Evolutionary conservation across 2,329 filamentous ascomycete species (phyloP), one percentile per base, ranked within the genome.

Genomic region (Grosmannia clavigera): DNA sequence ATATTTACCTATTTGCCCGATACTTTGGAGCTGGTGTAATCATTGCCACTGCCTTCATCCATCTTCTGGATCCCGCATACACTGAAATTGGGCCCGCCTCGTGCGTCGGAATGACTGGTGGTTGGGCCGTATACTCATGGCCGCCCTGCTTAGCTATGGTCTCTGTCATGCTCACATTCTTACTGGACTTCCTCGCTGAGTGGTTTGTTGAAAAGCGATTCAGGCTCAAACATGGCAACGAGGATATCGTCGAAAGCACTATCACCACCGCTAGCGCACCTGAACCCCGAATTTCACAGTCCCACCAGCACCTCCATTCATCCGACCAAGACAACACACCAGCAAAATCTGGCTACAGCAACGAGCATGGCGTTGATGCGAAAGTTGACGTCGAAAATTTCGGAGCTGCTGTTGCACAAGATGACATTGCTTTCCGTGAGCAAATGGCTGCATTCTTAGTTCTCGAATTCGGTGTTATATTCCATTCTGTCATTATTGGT

Each of bases 11-110:
- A 71, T 76, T 92, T 60, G 87, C 88, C 64, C 96, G 95, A 70
- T 96, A 92, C 73, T 90, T 96, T 69, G 92, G 92, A 64, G 94
- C 91, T 0, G 92, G 92, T 54, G 91, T 96, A 64, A 96, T 97
- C 67, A 83, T 96, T 64, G 88, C 90, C 5, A 97, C 92, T 1
- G 90, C 92, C 0, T 96, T 95, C 71, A 92, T 97, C 70, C 92
- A 96, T 71, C 76, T 92, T 2, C 79, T 97, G 11, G 85, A 85
- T 0, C 92, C 92, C 0, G 92, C 92, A 6, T 82, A 88, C 61
- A 81, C 82, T 46, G 87, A 91, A 61, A 88, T 89, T 1, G 73
- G 73, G 3, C 72, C 73, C 0, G 65, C 64, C 0, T 70, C 70
- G 6, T 75, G 73, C 58, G 72, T 75, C 6, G 73, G 73, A 35